Conservation (phyloP, 495 filamentous ascomycete species). For the Xylaria flabelliformis region DNA sequence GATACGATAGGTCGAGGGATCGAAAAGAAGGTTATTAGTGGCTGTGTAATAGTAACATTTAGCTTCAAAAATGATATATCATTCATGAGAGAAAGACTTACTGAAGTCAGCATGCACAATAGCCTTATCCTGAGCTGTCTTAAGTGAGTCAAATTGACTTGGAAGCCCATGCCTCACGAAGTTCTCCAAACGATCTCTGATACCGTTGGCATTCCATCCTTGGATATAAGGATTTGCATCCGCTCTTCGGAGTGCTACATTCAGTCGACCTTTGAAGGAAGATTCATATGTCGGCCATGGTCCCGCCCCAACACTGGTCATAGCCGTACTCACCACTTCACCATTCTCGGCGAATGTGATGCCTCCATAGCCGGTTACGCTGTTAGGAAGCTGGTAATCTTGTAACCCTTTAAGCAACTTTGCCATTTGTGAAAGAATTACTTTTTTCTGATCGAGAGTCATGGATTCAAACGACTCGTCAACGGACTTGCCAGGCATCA, state of each 20-base stretch:
- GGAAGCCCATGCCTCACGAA: slow-evolving; percentile 32
- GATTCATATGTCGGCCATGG: slow-evolving; percentile 32
- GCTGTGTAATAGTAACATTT: slow-evolving; percentile 23
- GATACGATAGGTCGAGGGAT: slow-evolving; percentile 35
- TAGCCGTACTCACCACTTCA: slow-evolving; percentile 33
- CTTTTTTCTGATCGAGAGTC: slow-evolving; percentile 30
- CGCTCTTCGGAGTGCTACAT: slow-evolving; percentile 27
- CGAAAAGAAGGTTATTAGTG: slow-evolving; percentile 36
- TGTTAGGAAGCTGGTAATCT: slow-evolving; percentile 30
- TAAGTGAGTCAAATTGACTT: not conserved
- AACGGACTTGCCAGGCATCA: slow-evolving; percentile 33
- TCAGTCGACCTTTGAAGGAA: slow-evolving; percentile 28
- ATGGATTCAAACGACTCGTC: slow-evolving; percentile 30
- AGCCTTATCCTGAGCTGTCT: not conserved
- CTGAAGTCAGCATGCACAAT: slow-evolving; percentile 21
- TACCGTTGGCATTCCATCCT: slow-evolving; percentile 32
- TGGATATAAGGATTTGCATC: slow-evolving; percentile 34
- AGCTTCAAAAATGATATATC: slow-evolving; percentile 1
- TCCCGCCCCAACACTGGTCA: slow-evolving; percentile 32
- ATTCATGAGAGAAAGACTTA: not conserved
- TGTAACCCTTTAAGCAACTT: slow-evolving; percentile 32
- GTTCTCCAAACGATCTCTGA: slow-evolving; percentile 31
- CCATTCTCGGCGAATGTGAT: slow-evolving; percentile 35
- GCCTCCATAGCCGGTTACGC: slow-evolving; percentile 32
- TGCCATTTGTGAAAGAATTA: slow-evolving; percentile 36